These are phyloP conservation scores for Coemansia sp. DNA, from an alignment of 192 early-diverging fungal species.

Conservation along the genomic window DNA sequence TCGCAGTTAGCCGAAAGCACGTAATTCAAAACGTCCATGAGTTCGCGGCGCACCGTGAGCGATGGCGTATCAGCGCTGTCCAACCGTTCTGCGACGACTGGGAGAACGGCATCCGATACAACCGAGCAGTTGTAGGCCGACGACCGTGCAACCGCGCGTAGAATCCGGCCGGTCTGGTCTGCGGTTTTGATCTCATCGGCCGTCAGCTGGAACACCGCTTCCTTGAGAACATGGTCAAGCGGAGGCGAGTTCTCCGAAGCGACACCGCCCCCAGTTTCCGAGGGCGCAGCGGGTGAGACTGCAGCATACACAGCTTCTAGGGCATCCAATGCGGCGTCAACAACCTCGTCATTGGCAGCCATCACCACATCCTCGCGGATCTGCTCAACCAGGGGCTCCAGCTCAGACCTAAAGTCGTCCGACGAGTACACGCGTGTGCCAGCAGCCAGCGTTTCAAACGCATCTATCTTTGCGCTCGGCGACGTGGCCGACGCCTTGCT, in stretches of 20 bases:
- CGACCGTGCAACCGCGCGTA: conserved; percentile 60
- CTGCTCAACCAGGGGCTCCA: conserved; percentile 73
- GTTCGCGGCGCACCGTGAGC: conserved; percentile 52
- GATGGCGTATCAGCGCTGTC: conserved; percentile 47
- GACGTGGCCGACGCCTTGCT: conserved; percentile 89
- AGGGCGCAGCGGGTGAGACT: conserved; percentile 46
- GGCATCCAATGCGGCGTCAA: conserved; percentile 67
- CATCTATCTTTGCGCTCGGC: conserved; percentile 90
- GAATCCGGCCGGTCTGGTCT: conserved; percentile 64
- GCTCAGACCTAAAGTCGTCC: conserved; percentile 62
- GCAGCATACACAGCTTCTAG: conserved; percentile 65
- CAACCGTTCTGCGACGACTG: conserved; percentile 64
- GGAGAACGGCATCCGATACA: conserved; percentile 62
- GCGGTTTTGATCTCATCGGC: conserved; percentile 67
- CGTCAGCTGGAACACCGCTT: conserved; percentile 58
- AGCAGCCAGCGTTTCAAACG: conserved; percentile 83
- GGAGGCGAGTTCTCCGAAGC: conserved; percentile 27
- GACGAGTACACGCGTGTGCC: conserved; percentile 78
- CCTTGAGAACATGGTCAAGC: conserved; percentile 60
- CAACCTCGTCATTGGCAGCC: conserved; percentile 68
- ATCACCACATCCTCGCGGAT: conserved; percentile 69
- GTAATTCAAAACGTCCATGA: conserved; percentile 71
- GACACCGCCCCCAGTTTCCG: not conserved
- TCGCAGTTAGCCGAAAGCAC: conserved; percentile 69
- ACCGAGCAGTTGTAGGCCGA: conserved; percentile 53